These are phyloP conservation scores for Wickerhamiella domercqiae DNA, from an alignment of 805 yeast species.

Conservation along the genomic window DNA sequence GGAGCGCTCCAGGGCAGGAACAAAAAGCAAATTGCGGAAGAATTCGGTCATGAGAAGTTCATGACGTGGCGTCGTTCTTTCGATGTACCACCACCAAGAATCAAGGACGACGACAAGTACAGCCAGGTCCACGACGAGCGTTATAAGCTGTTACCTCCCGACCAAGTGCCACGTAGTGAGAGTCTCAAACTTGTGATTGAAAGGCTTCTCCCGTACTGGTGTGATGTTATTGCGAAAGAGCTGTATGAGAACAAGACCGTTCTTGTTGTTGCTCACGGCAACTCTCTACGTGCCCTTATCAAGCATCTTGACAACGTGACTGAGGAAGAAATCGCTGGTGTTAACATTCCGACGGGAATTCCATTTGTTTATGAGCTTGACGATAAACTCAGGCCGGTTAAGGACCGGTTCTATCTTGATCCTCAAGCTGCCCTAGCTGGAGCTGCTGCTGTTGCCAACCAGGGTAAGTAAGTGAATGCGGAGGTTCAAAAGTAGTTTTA, in stretches of 20 bases:
- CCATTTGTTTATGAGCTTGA: slow-evolving; percentile 95
- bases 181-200: slow-evolving; percentile 89
- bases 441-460: slow-evolving; percentile 98
- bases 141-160: slow-evolving; percentile 71
- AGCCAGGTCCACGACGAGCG: slow-evolving; percentile 78
- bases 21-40: slow-evolving; percentile 80
- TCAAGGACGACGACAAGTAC: slow-evolving; percentile 61
- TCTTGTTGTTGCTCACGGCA: slow-evolving; percentile 92
- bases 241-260: slow-evolving; percentile 80
- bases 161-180: slow-evolving; percentile 83
- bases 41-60: slow-evolving; percentile 85
- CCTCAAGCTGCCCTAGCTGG: slow-evolving; percentile 99
- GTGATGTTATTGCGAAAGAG: slow-evolving; percentile 76
- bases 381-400: slow-evolving; percentile 69
- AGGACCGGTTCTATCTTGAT: slow-evolving; percentile 91
- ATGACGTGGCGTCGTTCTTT: slow-evolving; percentile 95
- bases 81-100: slow-evolving; percentile 90
- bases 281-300: slow-evolving; percentile 92
- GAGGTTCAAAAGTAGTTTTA: no score
- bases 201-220: slow-evolving; percentile 94
- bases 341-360: slow-evolving; percentile 97
- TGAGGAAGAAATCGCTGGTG: slow-evolving; percentile 80
- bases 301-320: slow-evolving; percentile 90
- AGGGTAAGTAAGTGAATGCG: slow-evolving; percentile 53
- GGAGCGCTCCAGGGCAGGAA: slow-evolving; percentile 98